Evolutionary conservation across 805 yeast species (phyloP).

Genomic region (Middelhovenomyces tepae): DNA sequence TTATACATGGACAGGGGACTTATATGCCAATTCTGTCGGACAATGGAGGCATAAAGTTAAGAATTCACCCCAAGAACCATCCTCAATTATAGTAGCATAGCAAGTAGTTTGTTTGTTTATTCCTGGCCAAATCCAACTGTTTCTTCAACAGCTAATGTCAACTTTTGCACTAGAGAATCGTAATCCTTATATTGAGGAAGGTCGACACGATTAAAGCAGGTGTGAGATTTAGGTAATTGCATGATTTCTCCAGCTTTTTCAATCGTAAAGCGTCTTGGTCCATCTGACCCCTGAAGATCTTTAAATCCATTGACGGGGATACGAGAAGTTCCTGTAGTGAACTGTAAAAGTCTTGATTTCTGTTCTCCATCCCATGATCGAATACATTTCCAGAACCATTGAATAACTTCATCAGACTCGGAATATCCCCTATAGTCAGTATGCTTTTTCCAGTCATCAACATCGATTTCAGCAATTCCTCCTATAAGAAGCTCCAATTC

Average conservation of each 20-base stretch:
- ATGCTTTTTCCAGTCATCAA: constrained; percentile 98
- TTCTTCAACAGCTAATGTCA: constrained; percentile 95
- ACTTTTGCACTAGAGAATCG: constrained; percentile 77
- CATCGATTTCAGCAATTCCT: constrained; percentile 96
- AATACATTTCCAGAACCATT: constrained; percentile 98
- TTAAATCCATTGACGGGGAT: constrained; percentile 98
- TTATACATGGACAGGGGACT: no score
- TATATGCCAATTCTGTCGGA: no score
- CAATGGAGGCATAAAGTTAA: no score
- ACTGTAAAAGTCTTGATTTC: constrained; percentile 88
- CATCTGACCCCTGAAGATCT: constrained; percentile 97
- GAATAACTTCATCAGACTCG: constrained; percentile 90
- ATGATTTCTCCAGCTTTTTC: constrained; percentile 94
- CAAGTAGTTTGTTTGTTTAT: no score
- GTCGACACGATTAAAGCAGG: constrained; percentile 98
- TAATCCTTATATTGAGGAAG: constrained; percentile 86
- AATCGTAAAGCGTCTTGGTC: constrained; percentile 97
- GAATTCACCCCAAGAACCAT: no score
- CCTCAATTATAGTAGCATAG: no score
- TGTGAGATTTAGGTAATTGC: constrained; percentile 93
- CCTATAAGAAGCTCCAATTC: constrained; percentile 95
- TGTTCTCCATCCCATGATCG: constrained; percentile 94
- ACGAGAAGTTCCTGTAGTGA: constrained; percentile 98
- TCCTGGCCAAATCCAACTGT: constrained; percentile 99
- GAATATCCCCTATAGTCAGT: constrained; percentile 98